Evolutionary conservation across 495 filamentous ascomycete genomes (phyloP), one percentile per base, ranked within the genome.

Genomic region (Cryomyces minteri): DNA sequence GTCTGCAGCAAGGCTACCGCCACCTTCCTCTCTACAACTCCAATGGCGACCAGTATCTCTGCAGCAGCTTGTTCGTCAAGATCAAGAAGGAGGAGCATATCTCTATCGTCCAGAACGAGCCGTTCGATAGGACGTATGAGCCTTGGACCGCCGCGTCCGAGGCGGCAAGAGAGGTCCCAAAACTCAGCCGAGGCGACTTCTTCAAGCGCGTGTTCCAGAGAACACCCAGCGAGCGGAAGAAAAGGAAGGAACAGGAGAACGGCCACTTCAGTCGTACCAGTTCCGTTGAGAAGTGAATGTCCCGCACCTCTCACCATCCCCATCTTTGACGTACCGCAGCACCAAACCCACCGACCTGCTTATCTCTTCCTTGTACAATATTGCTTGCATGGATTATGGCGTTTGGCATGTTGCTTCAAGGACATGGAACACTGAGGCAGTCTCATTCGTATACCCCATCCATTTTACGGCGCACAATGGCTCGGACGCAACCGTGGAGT

Each of bases 1-100:
- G 76, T 49, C 69, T 98, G 29, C 84, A 88, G 53, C 78, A 93
- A 60, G 90, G 90, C n/a, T 98, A 92, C 55, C 88, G 88, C 42
- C 92, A 94, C 51, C 70, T 98, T 36, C 90, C 88, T n/a, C 69
- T 98, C n/a, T 79, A 79, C 54, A 83, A 94, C 60, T 69, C 72
- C 39, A 81, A 84, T 46, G 90, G 88, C 43, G 86, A 95, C 45
- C 84, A 83, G 49, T 95, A 86, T 58, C 67, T 93, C 25, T 92
- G 92, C 61, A 93, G 90, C n/a, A 92, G 84, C 0, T 65, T 98
- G 32, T 94, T 98, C 63, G 90, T 85, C 61, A 75, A 74, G 47
- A 82, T 96, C 60, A 74, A 76, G 45, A 85, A 79, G 51, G 67
- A 75, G 48, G 68, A 71, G 4, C 65, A 66, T 11, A 50, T 76